A percentile compares a stretch with the other conserved stretches of the same genome.
These are phyloP conservation scores for Cordyceps cateniannulata DNA, from an alignment of 2,329 filamentous ascomycete genomes.

Conservation along the genomic window DNA sequence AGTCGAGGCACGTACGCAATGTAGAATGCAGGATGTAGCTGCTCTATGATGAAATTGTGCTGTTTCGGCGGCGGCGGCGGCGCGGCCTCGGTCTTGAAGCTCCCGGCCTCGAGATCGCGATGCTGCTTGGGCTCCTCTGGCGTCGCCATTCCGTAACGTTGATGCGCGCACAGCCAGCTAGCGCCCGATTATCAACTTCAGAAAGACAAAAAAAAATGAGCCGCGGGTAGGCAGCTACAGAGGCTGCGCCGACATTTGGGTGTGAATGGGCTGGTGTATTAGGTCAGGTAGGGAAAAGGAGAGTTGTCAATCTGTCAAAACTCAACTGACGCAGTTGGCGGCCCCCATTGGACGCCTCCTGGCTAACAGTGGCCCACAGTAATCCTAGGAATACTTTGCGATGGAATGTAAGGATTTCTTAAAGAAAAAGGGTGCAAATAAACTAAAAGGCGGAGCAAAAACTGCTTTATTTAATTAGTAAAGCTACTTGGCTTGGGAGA, in stretches of 20 bases:
- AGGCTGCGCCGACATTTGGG: not conserved
- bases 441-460: too few species aligned
- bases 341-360: not conserved
- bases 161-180: too few species aligned
- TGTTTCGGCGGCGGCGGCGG: not conserved
- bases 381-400: too few species aligned
- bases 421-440: too few species aligned
- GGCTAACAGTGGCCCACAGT: not conserved
- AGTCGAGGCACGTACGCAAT: not conserved
- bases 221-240: too few species aligned
- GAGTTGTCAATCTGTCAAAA: not conserved
- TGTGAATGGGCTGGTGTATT: not conserved
- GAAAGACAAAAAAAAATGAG: not conserved
- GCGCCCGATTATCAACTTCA: not conserved
- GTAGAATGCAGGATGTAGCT: slow-evolving; percentile 5
- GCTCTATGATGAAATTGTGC: not conserved
- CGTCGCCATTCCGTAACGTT: not conserved
- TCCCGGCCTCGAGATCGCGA: not conserved
- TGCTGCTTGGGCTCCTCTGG: not conserved
- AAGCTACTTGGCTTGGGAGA: too few species aligned
- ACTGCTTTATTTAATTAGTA: too few species aligned
- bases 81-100: not conserved
- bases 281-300: not conserved
- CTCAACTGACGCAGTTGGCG: not conserved
- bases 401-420: too few species aligned